These are phyloP conservation scores for Prasinococcaceae sp. DNA, from an alignment of 139 green algal genomes.

Conservation along the genomic window DNA sequence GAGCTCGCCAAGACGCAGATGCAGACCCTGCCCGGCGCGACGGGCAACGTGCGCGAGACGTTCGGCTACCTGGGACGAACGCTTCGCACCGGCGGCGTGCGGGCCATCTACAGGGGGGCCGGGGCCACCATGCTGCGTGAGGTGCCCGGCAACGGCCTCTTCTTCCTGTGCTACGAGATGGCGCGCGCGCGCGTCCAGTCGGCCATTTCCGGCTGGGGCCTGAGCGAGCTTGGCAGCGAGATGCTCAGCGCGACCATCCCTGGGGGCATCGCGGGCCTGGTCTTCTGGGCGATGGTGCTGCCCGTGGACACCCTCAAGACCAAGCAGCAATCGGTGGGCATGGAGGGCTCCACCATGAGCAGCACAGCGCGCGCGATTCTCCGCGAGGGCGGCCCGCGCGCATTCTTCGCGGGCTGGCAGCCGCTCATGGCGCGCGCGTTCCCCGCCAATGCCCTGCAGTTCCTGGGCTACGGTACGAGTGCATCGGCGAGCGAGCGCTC, in stretches of 20 bases:
- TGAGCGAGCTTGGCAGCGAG: not conserved
- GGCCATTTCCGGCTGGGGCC: not conserved
- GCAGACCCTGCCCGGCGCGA: no score
- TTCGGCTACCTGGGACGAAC: no score
- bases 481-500: no score
- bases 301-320: not conserved
- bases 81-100: not conserved
- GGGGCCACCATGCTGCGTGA: not conserved
- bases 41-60: no score
- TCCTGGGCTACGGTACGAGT: no score
- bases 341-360: not conserved
- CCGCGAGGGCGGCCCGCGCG: not conserved
- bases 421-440: not conserved
- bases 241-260: not conserved
- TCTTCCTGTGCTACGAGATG: not conserved
- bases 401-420: not conserved
- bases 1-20: no score
- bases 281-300: not conserved
- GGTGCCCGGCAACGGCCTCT: not conserved
- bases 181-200: no score
- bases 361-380: not conserved
- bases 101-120: not conserved
- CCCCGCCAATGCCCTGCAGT: not conserved
- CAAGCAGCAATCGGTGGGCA: not conserved
- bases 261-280: not conserved